Conservation (phyloP, 306 rosid genomes). For the Inga leiocalycina region DNA sequence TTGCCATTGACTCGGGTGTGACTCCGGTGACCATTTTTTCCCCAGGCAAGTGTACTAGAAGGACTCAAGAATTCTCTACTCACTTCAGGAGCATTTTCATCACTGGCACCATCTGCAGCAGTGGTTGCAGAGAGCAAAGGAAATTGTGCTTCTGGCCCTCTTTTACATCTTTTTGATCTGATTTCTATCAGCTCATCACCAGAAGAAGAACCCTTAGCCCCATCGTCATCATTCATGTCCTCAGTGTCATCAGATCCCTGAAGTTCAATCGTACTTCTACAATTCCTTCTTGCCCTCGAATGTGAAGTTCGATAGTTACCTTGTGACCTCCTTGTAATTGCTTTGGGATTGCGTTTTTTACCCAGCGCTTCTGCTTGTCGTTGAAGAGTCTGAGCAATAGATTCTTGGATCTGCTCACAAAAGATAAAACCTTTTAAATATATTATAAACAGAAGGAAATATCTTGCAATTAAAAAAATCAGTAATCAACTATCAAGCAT, state of each 20-base stretch:
- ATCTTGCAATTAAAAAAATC: not conserved
- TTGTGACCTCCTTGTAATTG: constrained; percentile 52
- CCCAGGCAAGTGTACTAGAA: constrained; percentile 68
- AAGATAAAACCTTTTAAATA: constrained; percentile 13
- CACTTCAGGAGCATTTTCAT: constrained; percentile 55
- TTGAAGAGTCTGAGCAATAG: constrained; percentile 61
- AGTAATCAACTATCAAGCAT: not conserved
- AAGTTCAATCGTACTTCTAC: constrained; percentile 44
- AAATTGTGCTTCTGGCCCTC: constrained; percentile 51
- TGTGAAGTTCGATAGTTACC: constrained; percentile 43
- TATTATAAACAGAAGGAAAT: constrained; percentile 15
- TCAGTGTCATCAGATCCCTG: constrained; percentile 59
- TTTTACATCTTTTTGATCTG: constrained; percentile 50
- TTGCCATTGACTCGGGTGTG: constrained; percentile 63
- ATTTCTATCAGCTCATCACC: constrained; percentile 61
- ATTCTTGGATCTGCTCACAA: constrained; percentile 56
- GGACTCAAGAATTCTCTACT: constrained; percentile 46
- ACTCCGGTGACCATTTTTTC: constrained; percentile 72
- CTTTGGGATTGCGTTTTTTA: constrained; percentile 57
- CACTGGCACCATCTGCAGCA: constrained; percentile 48
- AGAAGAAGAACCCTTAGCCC: constrained; percentile 56
- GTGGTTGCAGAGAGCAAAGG: constrained; percentile 47
- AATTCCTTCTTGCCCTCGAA: constrained; percentile 51
- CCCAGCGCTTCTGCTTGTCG: constrained; percentile 66
- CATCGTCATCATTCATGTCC: constrained; percentile 58